Evolutionary conservation across 768 basidiomycete genomes (phyloP).

Genomic region (Amyloporia xantha): DNA sequence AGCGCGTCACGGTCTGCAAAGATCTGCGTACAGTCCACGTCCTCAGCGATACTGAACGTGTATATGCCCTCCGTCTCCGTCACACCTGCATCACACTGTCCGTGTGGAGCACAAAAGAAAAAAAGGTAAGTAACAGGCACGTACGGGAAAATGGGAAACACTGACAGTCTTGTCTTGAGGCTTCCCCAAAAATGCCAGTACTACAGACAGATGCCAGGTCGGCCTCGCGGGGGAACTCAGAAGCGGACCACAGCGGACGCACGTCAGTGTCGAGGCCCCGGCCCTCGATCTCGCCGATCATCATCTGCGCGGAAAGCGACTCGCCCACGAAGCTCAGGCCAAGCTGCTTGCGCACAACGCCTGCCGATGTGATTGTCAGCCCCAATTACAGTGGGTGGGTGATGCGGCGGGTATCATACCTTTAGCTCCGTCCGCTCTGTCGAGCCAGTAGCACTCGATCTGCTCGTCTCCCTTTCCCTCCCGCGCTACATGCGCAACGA

Average conservation of each 20-base stretch:
- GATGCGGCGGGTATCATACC: constrained; percentile 13
- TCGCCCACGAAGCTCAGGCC: constrained; percentile 38
- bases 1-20: not conserved
- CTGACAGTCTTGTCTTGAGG: not conserved
- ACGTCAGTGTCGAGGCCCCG: constrained; percentile 27
- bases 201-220: not conserved
- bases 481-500: constrained; percentile 23
- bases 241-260: constrained; percentile 7
- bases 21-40: not conserved
- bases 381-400: not conserved
- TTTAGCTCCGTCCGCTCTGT: constrained; percentile 37
- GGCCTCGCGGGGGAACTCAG: not conserved
- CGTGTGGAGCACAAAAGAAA: not conserved
- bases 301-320: constrained; percentile 20
- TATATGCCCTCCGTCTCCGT: not conserved
- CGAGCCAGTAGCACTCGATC: constrained; percentile 29
- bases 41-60: not conserved
- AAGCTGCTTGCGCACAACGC: constrained; percentile 32
- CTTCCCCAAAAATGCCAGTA: constrained; percentile 1
- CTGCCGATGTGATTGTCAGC: constrained; percentile 12
- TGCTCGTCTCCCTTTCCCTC: constrained; percentile 16
- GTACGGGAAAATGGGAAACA: too few relatives aligned
- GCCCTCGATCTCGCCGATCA: constrained; percentile 32
- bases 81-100: not conserved
- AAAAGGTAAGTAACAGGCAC: not conserved